Base-by-base conservation (phyloP, 768 basidiomycete species). In the Pisolithus albus region DNA sequence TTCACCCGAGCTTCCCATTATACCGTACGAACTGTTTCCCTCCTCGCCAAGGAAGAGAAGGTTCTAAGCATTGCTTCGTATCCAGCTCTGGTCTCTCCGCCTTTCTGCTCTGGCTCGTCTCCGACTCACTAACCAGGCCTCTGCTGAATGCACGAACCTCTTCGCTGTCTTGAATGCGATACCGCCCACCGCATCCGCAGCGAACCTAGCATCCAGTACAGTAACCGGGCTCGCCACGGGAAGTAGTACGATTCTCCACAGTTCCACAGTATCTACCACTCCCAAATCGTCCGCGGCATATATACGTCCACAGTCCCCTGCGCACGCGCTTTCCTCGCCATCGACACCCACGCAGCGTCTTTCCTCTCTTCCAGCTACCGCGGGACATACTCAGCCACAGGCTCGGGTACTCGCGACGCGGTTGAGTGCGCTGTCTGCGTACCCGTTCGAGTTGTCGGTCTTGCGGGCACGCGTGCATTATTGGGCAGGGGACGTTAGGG, bases 111-210 rank as follows among this genome's bases (percentile, higher is more conserved):
- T 92, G 26, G 81, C 89, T 42, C 84, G 89, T 16, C 77, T 92
- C 42, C 82, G 89, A 43, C 78, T 92, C 44, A 90, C 85, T 72
- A 91, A 91, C 63, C 89, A 92, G 64, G 84, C 84, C n/a, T 79
- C 86, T 1, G 86, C 87, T 21, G 89, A 92, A 69, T 86, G 85
- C 64, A 83, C 79, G 9, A 89, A 89, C 67, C 76, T 92, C 21
- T 92, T 88, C 65, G 69, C 78, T 16, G 83, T 84, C 23, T 78
- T 92, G 43, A 76, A 80, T 54, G 72, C 75, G 28, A 76, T 84
- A 11, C 34, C 34, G 42, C 76, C 80, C 50, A 76, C 82, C 1
- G 56, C 13, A 15, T 19, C 46, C 15, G 24, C 45, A 21, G 30
- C 16, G 26, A 46, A 15, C 15, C 23, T 21, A 44, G 43, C 15